Base-by-base conservation (phyloP, 2,329 filamentous ascomycete genomes). In the Metarhizium guizhouense region DNA sequence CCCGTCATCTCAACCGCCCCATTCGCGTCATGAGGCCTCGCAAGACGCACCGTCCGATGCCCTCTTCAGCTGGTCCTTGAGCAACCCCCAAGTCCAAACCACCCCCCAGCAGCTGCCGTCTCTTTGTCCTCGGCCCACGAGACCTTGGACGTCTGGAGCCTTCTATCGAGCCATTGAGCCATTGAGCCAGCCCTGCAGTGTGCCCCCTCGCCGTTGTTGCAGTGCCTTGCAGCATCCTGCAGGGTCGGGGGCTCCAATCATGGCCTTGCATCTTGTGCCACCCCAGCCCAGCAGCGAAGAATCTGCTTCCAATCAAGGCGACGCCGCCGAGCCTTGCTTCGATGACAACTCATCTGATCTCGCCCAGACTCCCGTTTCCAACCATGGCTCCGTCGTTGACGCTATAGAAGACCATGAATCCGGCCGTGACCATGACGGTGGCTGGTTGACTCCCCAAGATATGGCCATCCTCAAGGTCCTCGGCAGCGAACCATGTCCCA, bases 211-310 rank as follows among this genome's bases (percentile, higher is more conserved):
- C 56, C 32, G 43, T 48, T 47, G 38, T 42, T 48, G 56, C 50
- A 58, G 56, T 58, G 56, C 60, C 59, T 61, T 62, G 57, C 62
- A 62, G 57, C 56, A 47, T 52, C 59, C 59, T 63, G 63, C 62
- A 63, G 61, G 58, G 56, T 56, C 30, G 53, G 50, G 43, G 56
- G 48, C 56, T 60, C 63, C 63, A 65, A 64, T 64, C 58, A 66
- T 65, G 63, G 59, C 59, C 55, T 56, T 59, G 59, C 61, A 59
- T 56, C 51, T 57, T 58, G 58, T 62, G 54, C 54, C 58, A 62
- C 62, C 60, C 62, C 60, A 60, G 53, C 54, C 42, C 47, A 51
- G 53, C 53, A 43, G 54, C 49, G 51, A 60, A 30, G 61, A 63
- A 43, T 61, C 61, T 36, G 61, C 58, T 20, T 59, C 61, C 58